Evolutionary conservation across 306 rosid species (phyloP), one percentile per base, ranked within the genome.

Genomic region (Glycine soja): DNA sequence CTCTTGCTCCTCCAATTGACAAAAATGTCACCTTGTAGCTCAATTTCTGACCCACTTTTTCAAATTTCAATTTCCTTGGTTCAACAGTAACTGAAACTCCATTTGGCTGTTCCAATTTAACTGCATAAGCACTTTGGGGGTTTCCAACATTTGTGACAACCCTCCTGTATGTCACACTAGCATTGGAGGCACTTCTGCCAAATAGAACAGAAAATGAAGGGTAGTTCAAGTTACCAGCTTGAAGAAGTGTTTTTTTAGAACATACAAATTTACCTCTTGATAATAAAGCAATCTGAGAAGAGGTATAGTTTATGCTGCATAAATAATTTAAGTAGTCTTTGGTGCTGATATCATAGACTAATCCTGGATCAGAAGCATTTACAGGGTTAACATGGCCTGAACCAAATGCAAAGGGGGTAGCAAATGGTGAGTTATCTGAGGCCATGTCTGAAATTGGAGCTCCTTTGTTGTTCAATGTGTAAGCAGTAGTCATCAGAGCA

Each of bases 331-430:
- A 69, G 45, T 92, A 92, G 77, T 88, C 95, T n/a, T 75, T 24
- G 4, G 82, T 51, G 8, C 63, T 64, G 38, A 92, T 90, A 38
- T 92, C 93, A 47, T 92, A 92, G 50, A 92, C 70, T 46, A 92
- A 63, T 13, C 95, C 95, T 2, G 97, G 97, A 80, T 89, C 90
- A 56, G 91, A 81, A 14, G 94, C 97, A 40, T 81, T 83, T 81
- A 89, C 90, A 2, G 97, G 93, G 24, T 92, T 59, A 42, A 89
- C 94, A 75, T 90, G 97, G 32, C 97, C 97, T 0, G 94, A 92
- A 47, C 93, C 93, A 56, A 86, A 86, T 30, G 89, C 86, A 74
- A 92, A 92, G 24, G 94, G 90, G 68, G 67, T 76, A 51, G 94
- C 97, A 10, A 83, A 50, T 24, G 45, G 12, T 3, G 86, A 79